phyloP scores from a whole-genome alignment of 805 yeast species.

The Zygotorulaspora danielsina region DNA sequence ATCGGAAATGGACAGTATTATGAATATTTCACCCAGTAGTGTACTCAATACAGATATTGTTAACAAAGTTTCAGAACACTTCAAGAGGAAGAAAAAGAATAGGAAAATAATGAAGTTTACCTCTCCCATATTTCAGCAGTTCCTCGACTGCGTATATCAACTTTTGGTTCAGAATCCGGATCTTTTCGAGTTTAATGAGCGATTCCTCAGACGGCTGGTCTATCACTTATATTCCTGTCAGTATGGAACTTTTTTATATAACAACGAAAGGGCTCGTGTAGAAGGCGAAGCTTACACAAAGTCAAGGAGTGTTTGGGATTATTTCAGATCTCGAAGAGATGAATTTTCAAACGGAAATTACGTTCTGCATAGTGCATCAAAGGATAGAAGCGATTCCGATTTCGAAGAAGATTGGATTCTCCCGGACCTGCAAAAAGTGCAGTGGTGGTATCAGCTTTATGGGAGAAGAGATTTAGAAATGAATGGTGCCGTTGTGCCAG shows the following conservation, averaged over 20 bases:
- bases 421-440: slow-evolving; percentile 46
- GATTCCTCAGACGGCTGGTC: slow-evolving; percentile 75
- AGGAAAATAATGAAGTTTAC: slow-evolving; percentile 45
- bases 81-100: slow-evolving; percentile 42
- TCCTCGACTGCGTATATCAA: slow-evolving; percentile 85
- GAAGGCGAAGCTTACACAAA: slow-evolving; percentile 40
- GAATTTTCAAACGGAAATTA: slow-evolving; percentile 64
- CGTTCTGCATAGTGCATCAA: neutral
- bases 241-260: slow-evolving; percentile 82
- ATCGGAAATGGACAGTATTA: slow-evolving; percentile 10
- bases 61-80: slow-evolving; percentile 47
- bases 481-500: slow-evolving; percentile 35
- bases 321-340: slow-evolving; percentile 66
- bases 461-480: slow-evolving; percentile 70
- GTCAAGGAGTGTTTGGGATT: slow-evolving; percentile 89
- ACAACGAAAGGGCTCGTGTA: slow-evolving; percentile 62
- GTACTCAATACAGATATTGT: slow-evolving; percentile 42
- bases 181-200: slow-evolving; percentile 80
- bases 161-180: slow-evolving; percentile 63
- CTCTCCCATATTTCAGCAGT: slow-evolving; percentile 95
- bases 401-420: slow-evolving; percentile 43
- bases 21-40: slow-evolving; percentile 6
- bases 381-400: slow-evolving; percentile 1
- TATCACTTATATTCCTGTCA: slow-evolving; percentile 93
- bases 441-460: slow-evolving; percentile 87